Percentiles rank a stretch among this genome's conserved stretches.
Conservation (phyloP, 1,284 basidiomycete genomes). For the Earliella scabrosa region DNA sequence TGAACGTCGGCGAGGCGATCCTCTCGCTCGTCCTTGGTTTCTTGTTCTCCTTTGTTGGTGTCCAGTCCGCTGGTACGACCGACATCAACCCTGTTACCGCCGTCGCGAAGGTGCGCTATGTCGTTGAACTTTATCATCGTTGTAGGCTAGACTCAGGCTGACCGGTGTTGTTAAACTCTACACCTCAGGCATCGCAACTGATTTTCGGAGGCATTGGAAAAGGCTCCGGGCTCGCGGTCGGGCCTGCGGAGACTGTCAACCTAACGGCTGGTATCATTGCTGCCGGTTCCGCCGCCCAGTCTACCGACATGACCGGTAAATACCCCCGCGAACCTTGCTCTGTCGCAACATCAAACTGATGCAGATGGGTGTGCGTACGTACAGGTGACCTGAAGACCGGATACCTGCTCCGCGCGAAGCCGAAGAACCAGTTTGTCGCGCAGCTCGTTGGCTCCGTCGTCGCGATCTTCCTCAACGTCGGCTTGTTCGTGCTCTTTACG, state of each 20-base stretch:
- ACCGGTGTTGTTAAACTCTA: neutral
- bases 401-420: slow-evolving; percentile 70
- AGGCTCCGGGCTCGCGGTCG: slow-evolving; percentile 41
- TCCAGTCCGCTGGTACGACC: slow-evolving; percentile 62
- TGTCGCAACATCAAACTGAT: neutral
- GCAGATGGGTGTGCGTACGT: neutral
- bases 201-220: slow-evolving; percentile 65
- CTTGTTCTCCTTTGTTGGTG: slow-evolving; percentile 71
- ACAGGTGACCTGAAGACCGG: slow-evolving; percentile 66
- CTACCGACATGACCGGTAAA: slow-evolving; percentile 67
- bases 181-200: slow-evolving; percentile 52
- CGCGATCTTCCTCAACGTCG: slow-evolving; percentile 60
- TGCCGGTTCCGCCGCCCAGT: slow-evolving; percentile 63
- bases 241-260: slow-evolving; percentile 56
- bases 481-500: slow-evolving; percentile 65
- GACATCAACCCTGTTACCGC: slow-evolving; percentile 64
- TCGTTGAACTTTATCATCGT: too few relatives aligned
- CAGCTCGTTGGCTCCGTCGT: slow-evolving; percentile 61
- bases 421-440: slow-evolving; percentile 68
- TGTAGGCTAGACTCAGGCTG: too few relatives aligned
- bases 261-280: slow-evolving; percentile 63
- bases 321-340: neutral
- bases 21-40: slow-evolving; percentile 63
- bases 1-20: slow-evolving; percentile 62
- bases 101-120: slow-evolving; percentile 48